Evolutionary conservation across 2,329 filamentous ascomycete genomes (phyloP), one percentile per base, ranked within the genome.

Genomic region (Helotiales sp.): DNA sequence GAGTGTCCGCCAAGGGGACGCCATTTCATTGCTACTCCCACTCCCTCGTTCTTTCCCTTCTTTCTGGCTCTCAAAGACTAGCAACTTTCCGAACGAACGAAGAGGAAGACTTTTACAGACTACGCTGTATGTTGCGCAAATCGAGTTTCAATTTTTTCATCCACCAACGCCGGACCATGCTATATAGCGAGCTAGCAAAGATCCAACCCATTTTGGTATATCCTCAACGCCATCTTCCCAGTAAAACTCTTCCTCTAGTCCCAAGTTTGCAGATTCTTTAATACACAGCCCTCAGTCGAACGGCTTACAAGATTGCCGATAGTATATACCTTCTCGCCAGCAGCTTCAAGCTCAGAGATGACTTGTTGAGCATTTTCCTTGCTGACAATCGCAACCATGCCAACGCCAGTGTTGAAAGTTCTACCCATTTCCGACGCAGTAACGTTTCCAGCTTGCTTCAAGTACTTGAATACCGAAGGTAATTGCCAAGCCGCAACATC

Each of bases 391-490:
- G 93, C 79, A 5, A 97, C 90, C 93, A 99, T 98, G 47, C 95
- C 95, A 44, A 99, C 78, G 51, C 95, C 95, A 7, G 89, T 92
- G 78, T 99, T 99, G 82, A 96, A 98, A 1, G 92, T 95, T 57
- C 92, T 82, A 52, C 88, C 91, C 83, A 98, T 96, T 77, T 99
- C 95, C 9, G 78, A 71, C 1, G 87, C 80, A 53, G 81, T 83
- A 30, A 98, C 86, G 60, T 89, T 88, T n/a, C 85, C 85, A 3
- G 79, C 77, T 60, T 73, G 54, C 77, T 92, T 91, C 67, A 99
- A 81, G 95, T 95, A 99, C 69, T 81, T 81, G 77, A 98, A 95
- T 4, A 97, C 89, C 1, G 83, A 77, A 0, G 90, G 91, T 42
- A 92, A 80, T 25, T 84, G 73, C 91, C 93, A 99, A 1, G 83